phyloP scores from a whole-genome alignment of 495 filamentous ascomycete genomes.

The Glonium stellatum region DNA sequence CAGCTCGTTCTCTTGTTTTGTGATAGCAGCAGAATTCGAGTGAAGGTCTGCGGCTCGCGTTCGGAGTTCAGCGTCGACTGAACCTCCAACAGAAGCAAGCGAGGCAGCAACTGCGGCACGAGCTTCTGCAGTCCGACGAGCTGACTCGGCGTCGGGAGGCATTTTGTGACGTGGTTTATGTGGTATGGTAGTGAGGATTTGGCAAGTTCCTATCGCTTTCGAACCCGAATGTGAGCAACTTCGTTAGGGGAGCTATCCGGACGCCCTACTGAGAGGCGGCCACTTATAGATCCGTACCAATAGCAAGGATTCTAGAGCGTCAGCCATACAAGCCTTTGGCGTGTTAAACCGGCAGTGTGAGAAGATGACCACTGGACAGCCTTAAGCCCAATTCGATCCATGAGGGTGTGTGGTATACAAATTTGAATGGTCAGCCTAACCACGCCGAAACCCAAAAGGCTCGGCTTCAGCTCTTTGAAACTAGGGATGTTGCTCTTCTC shows the following conservation, averaged over 20 bases:
- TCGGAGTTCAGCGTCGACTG: conserved; percentile 61
- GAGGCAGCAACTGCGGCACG: conserved; percentile 70
- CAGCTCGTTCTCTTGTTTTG: conserved; percentile 66
- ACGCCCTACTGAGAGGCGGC: not conserved
- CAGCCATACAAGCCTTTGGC: conserved; percentile 19
- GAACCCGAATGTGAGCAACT: conserved; percentile 3
- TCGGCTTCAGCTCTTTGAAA: conserved; percentile 1
- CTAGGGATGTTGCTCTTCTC: conserved; percentile 3
- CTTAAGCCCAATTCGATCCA: conserved; percentile 14
- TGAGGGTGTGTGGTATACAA: conserved; percentile 11
- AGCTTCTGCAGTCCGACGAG: conserved; percentile 53
- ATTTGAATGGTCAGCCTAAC: conserved; percentile 7
- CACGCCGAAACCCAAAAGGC: not conserved
- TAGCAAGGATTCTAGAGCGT: not conserved
- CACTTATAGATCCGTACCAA: conserved; percentile 14
- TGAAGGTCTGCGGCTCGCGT: conserved; percentile 71
- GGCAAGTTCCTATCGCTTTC: conserved; percentile 5
- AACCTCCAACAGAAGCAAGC: conserved; percentile 62
- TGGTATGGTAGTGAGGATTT: not conserved
- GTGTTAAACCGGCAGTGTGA: not conserved
- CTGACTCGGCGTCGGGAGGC: conserved; percentile 21
- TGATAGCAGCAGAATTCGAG: conserved; percentile 59
- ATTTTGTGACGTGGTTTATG: conserved; percentile 14
- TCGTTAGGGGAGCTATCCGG: not conserved
- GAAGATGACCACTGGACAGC: conserved; percentile 2